Percentiles rank a stretch among this genome's conserved stretches.
phyloP scores from a whole-genome alignment of 805 yeast genomes.

The Candida chauliodis region DNA sequence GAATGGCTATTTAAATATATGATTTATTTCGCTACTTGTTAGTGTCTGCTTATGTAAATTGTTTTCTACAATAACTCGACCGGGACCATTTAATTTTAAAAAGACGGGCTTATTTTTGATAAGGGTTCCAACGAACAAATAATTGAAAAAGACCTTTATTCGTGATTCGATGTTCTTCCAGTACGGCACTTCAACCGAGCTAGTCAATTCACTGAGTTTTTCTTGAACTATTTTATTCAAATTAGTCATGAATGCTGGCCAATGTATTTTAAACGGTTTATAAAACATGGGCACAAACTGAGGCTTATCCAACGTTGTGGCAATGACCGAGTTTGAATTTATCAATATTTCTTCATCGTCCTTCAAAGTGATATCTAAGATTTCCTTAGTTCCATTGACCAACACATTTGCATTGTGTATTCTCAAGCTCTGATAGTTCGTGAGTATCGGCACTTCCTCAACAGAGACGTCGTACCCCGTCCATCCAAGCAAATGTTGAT shows the following conservation, averaged over 20 bases:
- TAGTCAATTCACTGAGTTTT: not conserved
- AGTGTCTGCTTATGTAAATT: not conserved
- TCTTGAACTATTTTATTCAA: not conserved
- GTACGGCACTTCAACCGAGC: not conserved
- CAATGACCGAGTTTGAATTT: conserved; percentile 39
- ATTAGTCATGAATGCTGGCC: not conserved
- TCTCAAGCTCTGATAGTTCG: conserved; percentile 22
- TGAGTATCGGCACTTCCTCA: conserved; percentile 8
- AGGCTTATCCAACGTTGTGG: conserved; percentile 15
- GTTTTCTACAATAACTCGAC: conserved; percentile 1
- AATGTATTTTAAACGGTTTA: not conserved
- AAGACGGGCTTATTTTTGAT: conserved; percentile 2
- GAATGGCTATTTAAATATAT: conserved; percentile 11
- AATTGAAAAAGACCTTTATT: not conserved
- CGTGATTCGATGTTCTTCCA: not conserved
- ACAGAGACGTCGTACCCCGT: conserved; percentile 26
- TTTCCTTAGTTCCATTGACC: conserved; percentile 36
- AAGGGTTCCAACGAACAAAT: conserved; percentile 1
- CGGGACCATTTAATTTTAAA: conserved; percentile 4
- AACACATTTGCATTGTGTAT: conserved; percentile 40
- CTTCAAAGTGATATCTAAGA: conserved; percentile 31
- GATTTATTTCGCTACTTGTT: conserved; percentile 1
- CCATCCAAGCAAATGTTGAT: conserved; percentile 44
- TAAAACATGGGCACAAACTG: conserved; percentile 6
- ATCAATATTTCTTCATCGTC: conserved; percentile 37